Base-by-base conservation (phyloP, 1,284 basidiomycete genomes). In the Mycena citricolor region DNA sequence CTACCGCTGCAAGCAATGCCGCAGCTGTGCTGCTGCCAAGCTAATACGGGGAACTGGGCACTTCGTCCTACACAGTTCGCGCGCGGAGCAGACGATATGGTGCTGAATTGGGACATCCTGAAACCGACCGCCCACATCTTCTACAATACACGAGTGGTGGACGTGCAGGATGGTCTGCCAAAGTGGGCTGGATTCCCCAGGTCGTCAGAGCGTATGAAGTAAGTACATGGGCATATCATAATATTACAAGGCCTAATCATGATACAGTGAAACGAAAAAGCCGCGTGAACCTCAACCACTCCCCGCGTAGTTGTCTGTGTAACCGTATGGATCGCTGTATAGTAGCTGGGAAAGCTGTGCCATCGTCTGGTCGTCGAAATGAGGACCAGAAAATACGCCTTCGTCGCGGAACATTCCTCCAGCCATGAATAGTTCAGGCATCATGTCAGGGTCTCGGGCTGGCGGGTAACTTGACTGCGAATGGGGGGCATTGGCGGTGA, bases 61-160 rank as follows among this genome's bases (percentile, higher is more conserved):
- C 24, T 59, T 8, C 54, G 57, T 31, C 49, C 43, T 25, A 39
- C 49, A 13, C 41, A 51, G 10, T 41, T 59, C 17, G 43, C 39
- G 17, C 47, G 57, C 32, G 56, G 49, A 25, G 55, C 48, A 21
- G 25, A 47, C 20, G 51, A 50, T n/a, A 51, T 46, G 14, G 49
- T 59, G 5, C 43, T 44, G 19, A 21, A 47, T 22, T 58, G 54
- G 54, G 55, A 57, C 5, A 32, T 38, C 7, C 39, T 58, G 13
- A 74, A 71, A 53, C 81, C 82, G 0, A 81, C 74, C 0, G 72
- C 69, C 8, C 83, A 84, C 58, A 77, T 77, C 8, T 84, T 83
- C 61, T 83, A 83, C 51, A 79, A 62, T 6, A 83, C 81, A 14
- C 65, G 79, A 16, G 61, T 82, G 65, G 49, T 83, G 39, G 77